Conservation (phyloP, 164 flowering plant genomes). For the Chloranthus sessilifolius region DNA sequence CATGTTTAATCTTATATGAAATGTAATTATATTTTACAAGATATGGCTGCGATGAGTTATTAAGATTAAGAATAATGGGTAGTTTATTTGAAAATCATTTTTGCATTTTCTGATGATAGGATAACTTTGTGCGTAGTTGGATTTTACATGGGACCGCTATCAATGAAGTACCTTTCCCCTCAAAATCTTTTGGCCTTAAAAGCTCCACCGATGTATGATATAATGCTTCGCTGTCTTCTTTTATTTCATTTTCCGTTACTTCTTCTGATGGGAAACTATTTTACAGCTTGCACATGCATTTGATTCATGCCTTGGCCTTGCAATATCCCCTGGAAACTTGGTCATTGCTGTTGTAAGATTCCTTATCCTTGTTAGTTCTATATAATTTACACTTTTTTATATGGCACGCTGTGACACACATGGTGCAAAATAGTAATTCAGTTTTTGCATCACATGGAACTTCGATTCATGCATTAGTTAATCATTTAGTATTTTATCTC, state of each 20-base stretch:
- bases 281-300: slow-evolving; percentile 64
- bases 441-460: no score
- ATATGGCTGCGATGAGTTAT: no score
- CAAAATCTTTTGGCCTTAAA: slow-evolving; percentile 41
- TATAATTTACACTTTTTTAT: no score
- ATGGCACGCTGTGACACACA: no score
- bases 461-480: no score
- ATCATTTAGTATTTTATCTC: no score
- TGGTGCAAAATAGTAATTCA: no score
- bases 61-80: no score
- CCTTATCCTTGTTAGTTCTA: background rate
- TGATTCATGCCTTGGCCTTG: slow-evolving; percentile 73
- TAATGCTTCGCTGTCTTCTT: slow-evolving; percentile 5
- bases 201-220: slow-evolving; percentile 54
- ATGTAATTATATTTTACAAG: background rate
- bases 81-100: background rate
- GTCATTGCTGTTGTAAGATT: slow-evolving; percentile 67
- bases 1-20: slow-evolving; percentile 2
- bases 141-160: slow-evolving; percentile 39
- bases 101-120: slow-evolving; percentile 33
- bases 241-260: slow-evolving; percentile 1
- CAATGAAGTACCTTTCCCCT: slow-evolving; percentile 50
- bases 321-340: slow-evolving; percentile 82
- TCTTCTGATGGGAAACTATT: slow-evolving; percentile 4
- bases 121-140: slow-evolving; percentile 71